A percentile compares a stretch with the other conserved stretches of the same genome.
Evolutionary conservation across 2,329 filamentous ascomycete genomes (phyloP).

Genomic region (Ramularia endophylla): DNA sequence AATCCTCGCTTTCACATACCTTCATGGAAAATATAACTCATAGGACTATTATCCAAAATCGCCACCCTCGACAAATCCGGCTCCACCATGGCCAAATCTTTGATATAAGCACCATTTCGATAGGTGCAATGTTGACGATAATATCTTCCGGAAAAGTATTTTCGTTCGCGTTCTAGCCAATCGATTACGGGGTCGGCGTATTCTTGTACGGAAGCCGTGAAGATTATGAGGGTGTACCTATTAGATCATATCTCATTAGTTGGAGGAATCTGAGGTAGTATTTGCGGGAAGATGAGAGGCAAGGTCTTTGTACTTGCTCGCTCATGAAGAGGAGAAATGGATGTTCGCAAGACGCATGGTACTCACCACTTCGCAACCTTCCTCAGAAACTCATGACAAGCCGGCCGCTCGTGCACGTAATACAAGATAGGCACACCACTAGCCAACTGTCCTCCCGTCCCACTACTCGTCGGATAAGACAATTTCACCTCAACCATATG

Average conservation of each 20-base stretch:
- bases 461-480: conserved; percentile 17
- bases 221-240: conserved; percentile 82
- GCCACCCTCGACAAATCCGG: conserved; percentile 96
- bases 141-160: conserved; percentile 89
- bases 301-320: no score
- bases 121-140: conserved; percentile 98
- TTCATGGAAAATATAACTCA: conserved; percentile 98
- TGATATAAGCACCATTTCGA: conserved; percentile 94
- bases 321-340: no score
- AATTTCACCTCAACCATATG: conserved; percentile 90
- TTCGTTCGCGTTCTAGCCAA: conserved; percentile 94
- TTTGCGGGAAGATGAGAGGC: no score
- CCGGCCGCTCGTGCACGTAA: conserved; percentile 96
- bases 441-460: conserved; percentile 52
- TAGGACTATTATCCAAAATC: conserved; percentile 96
- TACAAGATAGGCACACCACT: conserved; percentile 89
- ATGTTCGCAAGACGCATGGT: no score
- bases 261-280: no score
- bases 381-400: conserved; percentile 93
- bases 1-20: conserved; percentile 64
- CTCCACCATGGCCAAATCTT: conserved; percentile 92
- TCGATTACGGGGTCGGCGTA: conserved; percentile 99
- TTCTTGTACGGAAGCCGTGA: conserved; percentile 96
- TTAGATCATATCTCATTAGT: no score
- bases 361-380: conserved; percentile 79